Percentiles rank a stretch among this genome's conserved stretches.
These are phyloP conservation scores for Lentithecium fluviatile DNA, from an alignment of 495 filamentous ascomycete genomes.

Conservation along the genomic window DNA sequence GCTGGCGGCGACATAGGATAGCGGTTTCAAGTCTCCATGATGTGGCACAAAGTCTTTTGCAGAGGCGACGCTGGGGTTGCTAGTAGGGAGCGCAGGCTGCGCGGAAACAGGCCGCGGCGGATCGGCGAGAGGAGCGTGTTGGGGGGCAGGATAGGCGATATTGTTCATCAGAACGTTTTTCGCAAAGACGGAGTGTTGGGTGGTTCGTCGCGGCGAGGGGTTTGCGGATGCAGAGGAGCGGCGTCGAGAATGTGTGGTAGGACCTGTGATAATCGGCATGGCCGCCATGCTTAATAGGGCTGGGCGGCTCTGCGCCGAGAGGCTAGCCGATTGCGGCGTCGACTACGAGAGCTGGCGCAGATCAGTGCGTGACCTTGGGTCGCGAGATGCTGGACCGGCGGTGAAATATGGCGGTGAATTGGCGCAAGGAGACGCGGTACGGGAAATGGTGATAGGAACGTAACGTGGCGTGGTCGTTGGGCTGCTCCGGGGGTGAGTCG, in stretches of 20 bases:
- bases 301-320: not conserved
- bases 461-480: slow-evolving; percentile 1
- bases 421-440: too few relatives aligned
- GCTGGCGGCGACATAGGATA: slow-evolving; percentile 12
- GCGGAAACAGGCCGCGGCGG: slow-evolving; percentile 9
- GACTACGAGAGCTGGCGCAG: not conserved
- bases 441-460: not conserved
- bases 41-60: slow-evolving; percentile 10
- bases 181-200: slow-evolving; percentile 48
- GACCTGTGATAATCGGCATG: not conserved
- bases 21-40: slow-evolving; percentile 28
- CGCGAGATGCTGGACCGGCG: too few relatives aligned
- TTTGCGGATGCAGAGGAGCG: slow-evolving; percentile 12
- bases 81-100: not conserved
- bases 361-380: too few relatives aligned
- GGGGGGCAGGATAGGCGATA: slow-evolving; percentile 30
- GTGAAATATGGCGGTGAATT: too few relatives aligned
- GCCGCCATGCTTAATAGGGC: not conserved
- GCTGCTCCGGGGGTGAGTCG: not conserved
- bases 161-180: slow-evolving; percentile 62
- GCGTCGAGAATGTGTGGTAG: not conserved
- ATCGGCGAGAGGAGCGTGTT: slow-evolving; percentile 26
- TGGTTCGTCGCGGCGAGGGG: slow-evolving; percentile 21
- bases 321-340: not conserved
- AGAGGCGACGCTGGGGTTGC: not conserved